Percentiles rank a stretch among this genome's conserved stretches.
These are phyloP conservation scores for Colletotrichum nymphaeae DNA, from an alignment of 2,329 filamentous ascomycete species.

Conservation along the genomic window DNA sequence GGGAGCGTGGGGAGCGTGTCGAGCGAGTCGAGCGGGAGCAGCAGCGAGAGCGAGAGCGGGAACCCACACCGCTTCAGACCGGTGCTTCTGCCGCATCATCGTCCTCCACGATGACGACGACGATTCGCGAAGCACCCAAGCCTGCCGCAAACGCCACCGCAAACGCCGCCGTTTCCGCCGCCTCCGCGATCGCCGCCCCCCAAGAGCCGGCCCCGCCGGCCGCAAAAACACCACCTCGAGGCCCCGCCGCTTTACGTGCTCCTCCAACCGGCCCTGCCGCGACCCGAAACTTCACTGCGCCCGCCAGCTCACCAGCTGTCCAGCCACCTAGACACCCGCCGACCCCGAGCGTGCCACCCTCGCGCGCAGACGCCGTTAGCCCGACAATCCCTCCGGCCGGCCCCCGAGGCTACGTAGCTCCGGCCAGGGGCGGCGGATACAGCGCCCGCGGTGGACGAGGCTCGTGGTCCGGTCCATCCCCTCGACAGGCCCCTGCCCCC, in stretches of 20 bases:
- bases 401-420: constrained; percentile 64
- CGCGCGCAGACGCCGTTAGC: constrained; percentile 54
- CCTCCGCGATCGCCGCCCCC: constrained; percentile 34
- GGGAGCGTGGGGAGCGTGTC: constrained; percentile 50
- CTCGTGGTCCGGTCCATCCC: constrained; percentile 49
- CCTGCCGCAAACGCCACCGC: constrained; percentile 35
- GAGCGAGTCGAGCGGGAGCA: constrained; percentile 31
- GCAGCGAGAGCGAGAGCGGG: constrained; percentile 34
- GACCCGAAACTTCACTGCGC: constrained; percentile 51
- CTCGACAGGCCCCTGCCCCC: constrained; percentile 44
- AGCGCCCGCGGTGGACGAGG: constrained; percentile 58
- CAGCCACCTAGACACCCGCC: constrained; percentile 48
- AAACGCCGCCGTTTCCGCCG: constrained; percentile 34
- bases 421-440: constrained; percentile 56
- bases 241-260: constrained; percentile 63
- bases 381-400: constrained; percentile 64
- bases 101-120: constrained; percentile 34
- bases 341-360: constrained; percentile 44
- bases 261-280: constrained; percentile 59
- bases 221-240: constrained; percentile 63
- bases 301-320: constrained; percentile 49
- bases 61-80: constrained; percentile 28
- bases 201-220: constrained; percentile 43
- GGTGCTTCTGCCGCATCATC: constrained; percentile 35
- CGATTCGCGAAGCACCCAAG: constrained; percentile 42